Conservation (phyloP, 169 alveolate species). For the Cryptosporidium bovis region DNA sequence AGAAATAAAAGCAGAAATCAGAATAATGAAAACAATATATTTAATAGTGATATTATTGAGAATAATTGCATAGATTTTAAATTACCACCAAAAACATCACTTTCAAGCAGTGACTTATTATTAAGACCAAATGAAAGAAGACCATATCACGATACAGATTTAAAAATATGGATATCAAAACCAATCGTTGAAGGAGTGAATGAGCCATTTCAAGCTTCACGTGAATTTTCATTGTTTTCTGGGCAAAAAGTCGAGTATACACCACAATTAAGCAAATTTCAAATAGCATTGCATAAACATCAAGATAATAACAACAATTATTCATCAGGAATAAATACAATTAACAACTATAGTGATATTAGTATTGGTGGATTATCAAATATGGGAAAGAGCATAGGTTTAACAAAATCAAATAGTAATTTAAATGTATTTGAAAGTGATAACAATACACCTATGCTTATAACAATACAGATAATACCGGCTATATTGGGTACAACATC, state of each 20-base stretch:
- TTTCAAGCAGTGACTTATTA: slow-evolving; percentile 23
- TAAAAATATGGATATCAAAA: slow-evolving; percentile 58
- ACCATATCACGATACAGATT: slow-evolving; percentile 51
- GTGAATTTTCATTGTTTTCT: slow-evolving; percentile 64
- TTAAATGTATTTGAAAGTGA: slow-evolving; percentile 14
- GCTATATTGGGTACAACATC: slow-evolving; percentile 49
- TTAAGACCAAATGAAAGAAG: slow-evolving; percentile 71
- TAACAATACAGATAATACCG: slow-evolving; percentile 59
- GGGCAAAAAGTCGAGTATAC: slow-evolving; percentile 52
- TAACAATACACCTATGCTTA: slow-evolving; percentile 6
- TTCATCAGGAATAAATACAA: slow-evolving; percentile 7
- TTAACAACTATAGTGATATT: background rate
- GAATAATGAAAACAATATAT: background rate
- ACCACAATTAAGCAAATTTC: slow-evolving; percentile 57
- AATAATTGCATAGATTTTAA: slow-evolving; percentile 22
- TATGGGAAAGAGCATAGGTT: background rate
- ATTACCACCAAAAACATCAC: slow-evolving; percentile 64
- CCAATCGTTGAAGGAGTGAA: slow-evolving; percentile 39
- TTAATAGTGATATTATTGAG: background rate
- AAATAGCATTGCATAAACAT: slow-evolving; percentile 36
- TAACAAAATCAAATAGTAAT: background rate
- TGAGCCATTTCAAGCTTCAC: slow-evolving; percentile 49
- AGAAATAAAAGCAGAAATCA: background rate
- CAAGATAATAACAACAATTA: background rate
- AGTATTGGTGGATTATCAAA: too few species aligned